Percentiles rank a stretch among this genome's conserved stretches.
These are phyloP conservation scores for Butyriboletus loyo DNA, from an alignment of 768 basidiomycete species.

Conservation along the genomic window DNA sequence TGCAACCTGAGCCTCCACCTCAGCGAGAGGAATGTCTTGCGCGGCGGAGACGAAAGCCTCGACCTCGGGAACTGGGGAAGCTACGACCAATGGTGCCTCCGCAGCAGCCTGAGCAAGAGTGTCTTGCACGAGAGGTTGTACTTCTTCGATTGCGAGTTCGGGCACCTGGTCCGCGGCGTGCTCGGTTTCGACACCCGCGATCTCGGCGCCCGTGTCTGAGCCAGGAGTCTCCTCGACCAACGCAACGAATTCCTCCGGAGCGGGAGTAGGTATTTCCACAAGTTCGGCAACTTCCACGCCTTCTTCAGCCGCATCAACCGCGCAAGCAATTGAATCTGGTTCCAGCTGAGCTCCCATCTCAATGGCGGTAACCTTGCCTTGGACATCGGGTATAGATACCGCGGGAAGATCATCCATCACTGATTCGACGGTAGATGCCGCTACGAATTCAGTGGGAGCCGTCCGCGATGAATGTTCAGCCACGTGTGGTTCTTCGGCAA, in stretches of 20 bases:
- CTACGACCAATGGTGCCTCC: not conserved
- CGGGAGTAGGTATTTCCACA: conserved; percentile 13
- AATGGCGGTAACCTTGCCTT: conserved; percentile 1
- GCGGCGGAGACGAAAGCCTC: not conserved
- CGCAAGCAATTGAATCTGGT: not conserved
- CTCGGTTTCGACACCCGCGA: not conserved
- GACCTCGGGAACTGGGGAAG: not conserved
- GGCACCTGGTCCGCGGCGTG: conserved; percentile 5
- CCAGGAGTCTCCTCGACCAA: conserved; percentile 18
- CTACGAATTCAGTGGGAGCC: conserved; percentile 1
- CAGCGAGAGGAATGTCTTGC: not conserved
- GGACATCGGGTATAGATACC: not conserved
- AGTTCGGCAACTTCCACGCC: conserved; percentile 6
- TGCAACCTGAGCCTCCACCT: conserved; percentile 5
- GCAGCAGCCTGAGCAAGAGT: not conserved
- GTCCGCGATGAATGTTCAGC: conserved; percentile 4
- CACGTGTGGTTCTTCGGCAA: conserved; percentile 2
- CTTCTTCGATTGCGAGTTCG: not conserved
- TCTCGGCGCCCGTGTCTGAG: not conserved
- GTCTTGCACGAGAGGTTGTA: not conserved
- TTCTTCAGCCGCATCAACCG: conserved; percentile 9
- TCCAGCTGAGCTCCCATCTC: conserved; percentile 16
- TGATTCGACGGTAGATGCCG: conserved; percentile 10
- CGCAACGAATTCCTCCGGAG: conserved; percentile 7
- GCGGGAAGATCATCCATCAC: conserved; percentile 3